phyloP scores from a whole-genome alignment of 2,329 filamentous ascomycete genomes.

The Aplosporella prunicola region DNA sequence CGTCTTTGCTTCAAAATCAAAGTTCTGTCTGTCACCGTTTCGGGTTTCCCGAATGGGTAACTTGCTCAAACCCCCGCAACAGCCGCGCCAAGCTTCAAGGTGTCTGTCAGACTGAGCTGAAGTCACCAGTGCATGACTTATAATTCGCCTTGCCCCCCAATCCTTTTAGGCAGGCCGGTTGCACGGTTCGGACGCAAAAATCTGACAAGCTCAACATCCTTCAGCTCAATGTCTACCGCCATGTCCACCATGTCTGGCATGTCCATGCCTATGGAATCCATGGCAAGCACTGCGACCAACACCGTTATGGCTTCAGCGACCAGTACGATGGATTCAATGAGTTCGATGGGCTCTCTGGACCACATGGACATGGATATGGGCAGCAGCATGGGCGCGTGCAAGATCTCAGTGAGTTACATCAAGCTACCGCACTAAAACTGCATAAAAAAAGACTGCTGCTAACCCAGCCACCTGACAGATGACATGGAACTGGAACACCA shows the following conservation, averaged over 20 bases:
- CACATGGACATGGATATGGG: slow-evolving; percentile 15
- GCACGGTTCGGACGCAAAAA: too few relatives aligned
- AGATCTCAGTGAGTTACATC: slow-evolving; percentile 28
- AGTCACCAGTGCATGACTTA: too few relatives aligned
- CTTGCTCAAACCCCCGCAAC: too few relatives aligned
- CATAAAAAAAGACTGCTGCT: not conserved
- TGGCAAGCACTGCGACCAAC: slow-evolving; percentile 3
- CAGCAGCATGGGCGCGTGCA: slow-evolving; percentile 22
- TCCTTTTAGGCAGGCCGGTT: too few relatives aligned
- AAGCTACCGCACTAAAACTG: slow-evolving; percentile 4
- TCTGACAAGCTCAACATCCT: too few relatives aligned
- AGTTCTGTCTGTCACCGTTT: too few relatives aligned
- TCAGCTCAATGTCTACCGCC: slow-evolving; percentile 5
- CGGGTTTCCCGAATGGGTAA: too few relatives aligned
- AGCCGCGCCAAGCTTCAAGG: too few relatives aligned
- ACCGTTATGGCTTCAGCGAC: not conserved
- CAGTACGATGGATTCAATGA: slow-evolving; percentile 1
- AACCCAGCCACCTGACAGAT: slow-evolving; percentile 55
- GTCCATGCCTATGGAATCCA: slow-evolving; percentile 6
- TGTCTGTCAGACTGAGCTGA: too few relatives aligned
- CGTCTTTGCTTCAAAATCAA: too few relatives aligned
- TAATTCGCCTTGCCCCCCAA: too few relatives aligned
- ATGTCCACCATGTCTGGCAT: not conserved
- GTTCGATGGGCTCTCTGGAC: not conserved
- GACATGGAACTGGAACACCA: slow-evolving; percentile 71